A percentile compares a stretch with the other conserved stretches of the same genome.
phyloP scores from a whole-genome alignment of 2,329 filamentous ascomycete species.

The Neocatenulostroma microsporum region DNA sequence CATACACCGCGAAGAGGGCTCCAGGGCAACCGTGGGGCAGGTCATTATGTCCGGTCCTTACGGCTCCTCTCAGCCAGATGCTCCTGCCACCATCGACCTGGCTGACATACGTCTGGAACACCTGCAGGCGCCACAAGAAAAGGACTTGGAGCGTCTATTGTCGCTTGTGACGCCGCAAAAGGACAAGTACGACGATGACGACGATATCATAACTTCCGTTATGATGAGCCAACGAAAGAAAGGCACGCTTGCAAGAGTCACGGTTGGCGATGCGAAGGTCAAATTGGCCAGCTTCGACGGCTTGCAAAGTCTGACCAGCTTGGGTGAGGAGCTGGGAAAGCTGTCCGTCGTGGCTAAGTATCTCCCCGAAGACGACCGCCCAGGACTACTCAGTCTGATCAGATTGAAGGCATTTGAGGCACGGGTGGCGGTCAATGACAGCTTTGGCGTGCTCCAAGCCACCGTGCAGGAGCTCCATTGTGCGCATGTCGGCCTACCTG shows the following conservation, averaged over 20 bases:
- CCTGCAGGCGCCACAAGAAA: constrained; percentile 62
- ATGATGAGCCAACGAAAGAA: constrained; percentile 78
- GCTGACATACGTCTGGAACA: constrained; percentile 59
- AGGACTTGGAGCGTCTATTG: constrained; percentile 73
- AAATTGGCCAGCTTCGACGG: constrained; percentile 56
- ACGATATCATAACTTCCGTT: constrained; percentile 92
- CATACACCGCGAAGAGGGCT: constrained; percentile 63
- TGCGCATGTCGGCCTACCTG: constrained; percentile 77
- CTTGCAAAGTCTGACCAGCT: constrained; percentile 58
- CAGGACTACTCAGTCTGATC: constrained; percentile 71
- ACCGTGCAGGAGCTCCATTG: constrained; percentile 58
- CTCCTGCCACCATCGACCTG: constrained; percentile 16
- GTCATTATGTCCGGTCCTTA: constrained; percentile 66
- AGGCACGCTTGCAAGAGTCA: constrained; percentile 69
- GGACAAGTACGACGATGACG: constrained; percentile 77
- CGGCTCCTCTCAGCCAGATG: constrained; percentile 32
- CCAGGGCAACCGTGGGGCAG: constrained; percentile 67
- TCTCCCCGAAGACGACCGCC: constrained; percentile 87
- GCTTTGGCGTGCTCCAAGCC: constrained; percentile 57
- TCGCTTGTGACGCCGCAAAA: constrained; percentile 86
- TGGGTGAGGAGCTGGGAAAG: constrained; percentile 72
- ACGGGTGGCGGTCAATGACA: constrained; percentile 56
- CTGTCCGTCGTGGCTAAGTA: constrained; percentile 88
- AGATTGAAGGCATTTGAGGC: constrained; percentile 57
- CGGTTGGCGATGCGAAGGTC: constrained; percentile 56